A percentile compares a stretch with the other conserved stretches of the same genome.
These are phyloP conservation scores for Phytophthora fragariaefolia DNA, from an alignment of 352 stramenopile species.

Conservation along the genomic window DNA sequence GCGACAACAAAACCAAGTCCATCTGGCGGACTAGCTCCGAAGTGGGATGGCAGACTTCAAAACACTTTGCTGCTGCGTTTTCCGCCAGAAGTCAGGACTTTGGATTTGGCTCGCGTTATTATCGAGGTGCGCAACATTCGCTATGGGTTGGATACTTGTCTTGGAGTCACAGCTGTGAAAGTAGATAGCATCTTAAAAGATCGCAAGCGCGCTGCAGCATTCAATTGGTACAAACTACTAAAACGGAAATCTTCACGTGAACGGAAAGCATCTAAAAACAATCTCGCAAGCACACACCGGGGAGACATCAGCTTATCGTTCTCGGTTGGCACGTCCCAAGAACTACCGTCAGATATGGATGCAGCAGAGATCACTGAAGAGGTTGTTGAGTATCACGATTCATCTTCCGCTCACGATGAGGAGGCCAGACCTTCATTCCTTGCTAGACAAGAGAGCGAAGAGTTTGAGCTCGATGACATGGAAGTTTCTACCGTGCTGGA, in stretches of 20 bases:
- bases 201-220: conserved; percentile 73
- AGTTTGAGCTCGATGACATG: conserved; percentile 54
- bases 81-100: conserved; percentile 58
- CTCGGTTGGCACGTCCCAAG: conserved; percentile 85
- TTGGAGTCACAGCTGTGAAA: conserved; percentile 85
- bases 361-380: conserved; percentile 41
- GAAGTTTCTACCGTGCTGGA: conserved; percentile 41
- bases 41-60: conserved; percentile 75
- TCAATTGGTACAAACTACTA: conserved; percentile 90
- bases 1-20: conserved; percentile 82
- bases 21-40: conserved; percentile 74
- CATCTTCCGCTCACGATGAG: conserved; percentile 34
- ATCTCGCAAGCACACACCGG: conserved; percentile 65
- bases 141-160: conserved; percentile 86
- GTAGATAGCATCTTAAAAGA: conserved; percentile 83
- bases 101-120: conserved; percentile 82
- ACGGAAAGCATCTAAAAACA: conserved; percentile 46
- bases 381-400: conserved; percentile 34
- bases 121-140: conserved; percentile 87
- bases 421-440: conserved; percentile 31
- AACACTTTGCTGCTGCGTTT: conserved; percentile 85
- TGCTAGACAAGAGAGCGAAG: conserved; percentile 44
- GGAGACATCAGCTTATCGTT: conserved; percentile 84
- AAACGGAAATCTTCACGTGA: conserved; percentile 81
- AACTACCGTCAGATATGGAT: conserved; percentile 74